phyloP scores from a whole-genome alignment of 2,329 filamentous ascomycete species.

The Arthrobotrys sinensis region DNA sequence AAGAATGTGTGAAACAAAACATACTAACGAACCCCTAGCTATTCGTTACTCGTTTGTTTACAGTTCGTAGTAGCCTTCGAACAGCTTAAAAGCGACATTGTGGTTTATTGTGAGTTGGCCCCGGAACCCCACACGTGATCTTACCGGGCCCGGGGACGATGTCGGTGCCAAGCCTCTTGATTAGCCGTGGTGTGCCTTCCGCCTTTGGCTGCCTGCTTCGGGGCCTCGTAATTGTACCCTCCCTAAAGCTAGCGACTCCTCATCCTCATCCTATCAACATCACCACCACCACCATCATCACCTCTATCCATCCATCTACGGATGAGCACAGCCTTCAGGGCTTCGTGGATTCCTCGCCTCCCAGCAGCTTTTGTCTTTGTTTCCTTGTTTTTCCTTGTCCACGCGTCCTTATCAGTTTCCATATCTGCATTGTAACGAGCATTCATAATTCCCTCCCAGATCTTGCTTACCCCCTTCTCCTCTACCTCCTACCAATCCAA shows the following conservation, averaged over 20 bases:
- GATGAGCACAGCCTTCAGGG: slow-evolving; percentile 41
- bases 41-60: no score
- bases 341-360: slow-evolving; percentile 26
- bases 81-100: neutral
- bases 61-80: no score
- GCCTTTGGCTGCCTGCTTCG: slow-evolving; percentile 43
- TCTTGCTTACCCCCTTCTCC: slow-evolving; percentile 18
- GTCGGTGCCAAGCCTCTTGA: slow-evolving; percentile 40
- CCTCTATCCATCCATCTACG: neutral
- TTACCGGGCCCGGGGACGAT: neutral
- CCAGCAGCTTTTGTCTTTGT: neutral
- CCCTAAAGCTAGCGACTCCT: slow-evolving; percentile 23
- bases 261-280: slow-evolving; percentile 15
- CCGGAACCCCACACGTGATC: neutral
- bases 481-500: neutral
- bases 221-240: slow-evolving; percentile 40
- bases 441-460: slow-evolving; percentile 14
- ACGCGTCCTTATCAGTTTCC: slow-evolving; percentile 49
- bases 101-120: slow-evolving; percentile 8
- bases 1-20: no score
- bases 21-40: no score
- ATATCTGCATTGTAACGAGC: slow-evolving; percentile 50
- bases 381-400: slow-evolving; percentile 38
- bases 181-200: slow-evolving; percentile 35
- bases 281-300: slow-evolving; percentile 13